Evolutionary conservation across 164 flowering plant species (phyloP), one percentile per base, ranked within the genome.

Genomic region (Buxus sempervirens): DNA sequence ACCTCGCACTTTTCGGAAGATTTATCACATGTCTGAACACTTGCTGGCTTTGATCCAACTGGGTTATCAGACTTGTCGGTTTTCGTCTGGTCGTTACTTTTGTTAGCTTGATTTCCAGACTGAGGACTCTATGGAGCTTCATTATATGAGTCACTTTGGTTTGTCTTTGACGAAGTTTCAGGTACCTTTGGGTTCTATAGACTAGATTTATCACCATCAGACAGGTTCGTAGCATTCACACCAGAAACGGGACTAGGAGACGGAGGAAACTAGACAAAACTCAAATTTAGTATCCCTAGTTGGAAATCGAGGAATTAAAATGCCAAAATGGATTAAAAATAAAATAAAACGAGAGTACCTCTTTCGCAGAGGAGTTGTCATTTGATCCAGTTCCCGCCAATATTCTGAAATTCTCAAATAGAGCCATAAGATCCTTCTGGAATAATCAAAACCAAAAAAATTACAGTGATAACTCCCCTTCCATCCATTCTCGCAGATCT

Each of bases 11-110:
- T 53, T 4, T 64, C 57, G 18, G 63, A 21, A 8, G 59, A 19
- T 32, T 60, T 67, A 1, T 54, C 65, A 61, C 86, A 83, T 18
- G 49, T 75, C 18, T 65, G 79, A 54, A 7, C 26, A 27, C 5
- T 57, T n/a, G 6, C 70, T 45, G 51, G 14, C 12, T 45, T 10
- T 10, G 51, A 45, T 0, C 27, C 41, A 22, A 21, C 23, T 22
- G 28, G 38, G 14, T 15, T 38, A n/a, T 56, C 61, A 58, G 67
- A 21, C 22, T 56, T 32, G 22, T 68, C 42, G 28, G 59, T 42
- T 6, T 28, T 27, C 1, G 18, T 28, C 53, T n/a, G 22, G 20
- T 64, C 28, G 0, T 54, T 57, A 27, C 65, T 21, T 9, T 69
- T n/a, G 28, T 60, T 26, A 5, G 13, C 55, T 0, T 45, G 45